These are phyloP conservation scores for Aspergillus fijiensis DNA, from an alignment of 2,329 filamentous ascomycete species.

Conservation along the genomic window DNA sequence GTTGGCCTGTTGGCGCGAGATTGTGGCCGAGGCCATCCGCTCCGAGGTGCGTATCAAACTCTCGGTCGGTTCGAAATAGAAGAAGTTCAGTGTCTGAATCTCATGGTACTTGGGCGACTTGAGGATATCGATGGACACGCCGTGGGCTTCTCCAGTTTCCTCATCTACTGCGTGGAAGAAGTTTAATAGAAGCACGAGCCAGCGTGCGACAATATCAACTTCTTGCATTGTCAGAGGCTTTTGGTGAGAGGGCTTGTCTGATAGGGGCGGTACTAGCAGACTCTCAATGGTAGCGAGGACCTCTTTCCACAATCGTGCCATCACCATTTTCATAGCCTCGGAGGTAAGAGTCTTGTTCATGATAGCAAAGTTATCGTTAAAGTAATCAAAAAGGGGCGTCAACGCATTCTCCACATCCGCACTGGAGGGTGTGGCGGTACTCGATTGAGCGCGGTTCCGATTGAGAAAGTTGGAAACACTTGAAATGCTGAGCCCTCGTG, in stretches of 20 bases:
- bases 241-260: constrained; percentile 88
- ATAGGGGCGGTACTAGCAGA: constrained; percentile 86
- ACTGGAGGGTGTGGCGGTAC: constrained; percentile 60
- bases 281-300: constrained; percentile 87
- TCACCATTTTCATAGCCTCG: constrained; percentile 96
- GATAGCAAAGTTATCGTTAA: constrained; percentile 97
- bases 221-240: constrained; percentile 81
- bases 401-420: constrained; percentile 78
- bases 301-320: constrained; percentile 98
- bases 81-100: constrained; percentile 93
- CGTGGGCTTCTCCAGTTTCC: constrained; percentile 75
- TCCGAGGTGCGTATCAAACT: constrained; percentile 94
- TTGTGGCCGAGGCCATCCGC: constrained; percentile 86
- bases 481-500: constrained; percentile 69
- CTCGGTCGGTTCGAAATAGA: constrained; percentile 92
- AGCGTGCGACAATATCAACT: constrained; percentile 90
- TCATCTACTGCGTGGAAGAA: constrained; percentile 96
- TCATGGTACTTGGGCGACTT: constrained; percentile 99
- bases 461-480: constrained; percentile 70
- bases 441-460: constrained; percentile 50
- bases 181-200: constrained; percentile 83
- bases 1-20: constrained; percentile 69
- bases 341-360: constrained; percentile 97
- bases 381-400: constrained; percentile 84
- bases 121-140: constrained; percentile 85